These are phyloP conservation scores for Dactylis glomerata DNA, from an alignment of 176 grass and related monocot species.

Conservation along the genomic window DNA sequence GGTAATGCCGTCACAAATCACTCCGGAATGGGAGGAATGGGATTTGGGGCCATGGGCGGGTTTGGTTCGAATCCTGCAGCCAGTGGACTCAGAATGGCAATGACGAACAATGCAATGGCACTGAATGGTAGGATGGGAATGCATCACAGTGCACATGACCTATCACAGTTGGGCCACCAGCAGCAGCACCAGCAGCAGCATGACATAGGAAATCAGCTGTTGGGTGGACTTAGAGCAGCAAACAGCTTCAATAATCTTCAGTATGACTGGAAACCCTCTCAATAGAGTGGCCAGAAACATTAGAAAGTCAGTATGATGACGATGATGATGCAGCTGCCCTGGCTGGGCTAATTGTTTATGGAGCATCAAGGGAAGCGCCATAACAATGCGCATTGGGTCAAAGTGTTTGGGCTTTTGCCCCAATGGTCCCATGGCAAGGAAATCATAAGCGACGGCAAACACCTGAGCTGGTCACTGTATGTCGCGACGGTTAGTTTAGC, in stretches of 20 bases:
- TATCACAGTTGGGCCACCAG: slow-evolving; percentile 55
- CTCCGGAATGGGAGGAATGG: slow-evolving; percentile 52
- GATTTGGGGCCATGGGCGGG: slow-evolving; percentile 50
- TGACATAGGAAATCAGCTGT: slow-evolving; percentile 76
- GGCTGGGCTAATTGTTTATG: slow-evolving; percentile 6
- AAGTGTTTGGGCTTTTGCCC: slow-evolving; percentile 12
- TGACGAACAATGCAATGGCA: slow-evolving; percentile 59
- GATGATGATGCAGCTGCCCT: slow-evolving; percentile 9
- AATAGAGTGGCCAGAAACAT: slow-evolving; percentile 39
- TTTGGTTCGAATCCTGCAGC: slow-evolving; percentile 33
- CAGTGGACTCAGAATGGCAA: slow-evolving; percentile 41
- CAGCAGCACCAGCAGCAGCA: slow-evolving; percentile 58
- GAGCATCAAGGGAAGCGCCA: slow-evolving; percentile 18
- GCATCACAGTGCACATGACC: slow-evolving; percentile 62
- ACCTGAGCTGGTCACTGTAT: slow-evolving; percentile 33
- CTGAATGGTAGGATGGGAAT: slow-evolving; percentile 70
- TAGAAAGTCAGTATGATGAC: slow-evolving; percentile 22
- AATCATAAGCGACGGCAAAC: slow-evolving; percentile 22
- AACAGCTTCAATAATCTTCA: slow-evolving; percentile 84
- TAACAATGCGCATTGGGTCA: neutral
- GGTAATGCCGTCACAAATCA: slow-evolving; percentile 61
- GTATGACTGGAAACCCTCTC: slow-evolving; percentile 87
- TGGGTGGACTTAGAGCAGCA: slow-evolving; percentile 68
- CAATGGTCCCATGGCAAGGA: slow-evolving; percentile 20
- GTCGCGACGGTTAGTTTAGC: slow-evolving; percentile 36